phyloP scores from a whole-genome alignment of 208 protist genomes.

The Leishmania amazonensis region DNA sequence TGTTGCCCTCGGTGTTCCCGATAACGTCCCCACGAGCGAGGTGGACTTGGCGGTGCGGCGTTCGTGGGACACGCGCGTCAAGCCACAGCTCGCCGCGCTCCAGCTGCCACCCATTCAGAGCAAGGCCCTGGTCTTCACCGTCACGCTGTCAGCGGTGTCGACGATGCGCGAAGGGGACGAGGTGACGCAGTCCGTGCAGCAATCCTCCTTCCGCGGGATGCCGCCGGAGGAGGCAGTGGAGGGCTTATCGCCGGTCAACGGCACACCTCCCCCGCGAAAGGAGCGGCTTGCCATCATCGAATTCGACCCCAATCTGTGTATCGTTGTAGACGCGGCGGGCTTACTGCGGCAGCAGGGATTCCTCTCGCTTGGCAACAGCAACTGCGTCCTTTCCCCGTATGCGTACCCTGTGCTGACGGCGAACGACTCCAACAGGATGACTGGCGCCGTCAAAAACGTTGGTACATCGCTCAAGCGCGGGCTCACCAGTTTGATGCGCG shows the following conservation, averaged over 20 bases:
- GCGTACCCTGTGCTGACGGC: conserved; percentile 52
- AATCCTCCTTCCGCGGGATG: conserved; percentile 14
- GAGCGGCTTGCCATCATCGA: conserved; percentile 65
- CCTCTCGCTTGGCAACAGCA: conserved; percentile 40
- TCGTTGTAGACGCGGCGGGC: conserved; percentile 38
- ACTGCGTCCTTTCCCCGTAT: conserved; percentile 59
- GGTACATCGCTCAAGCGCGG: conserved; percentile 65
- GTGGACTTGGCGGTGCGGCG: conserved; percentile 46
- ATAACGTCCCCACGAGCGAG: conserved; percentile 24
- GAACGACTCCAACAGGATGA: conserved; percentile 29
- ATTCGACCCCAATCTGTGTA: conserved; percentile 61
- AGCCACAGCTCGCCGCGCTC: conserved; percentile 23
- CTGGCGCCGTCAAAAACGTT: conserved; percentile 54
- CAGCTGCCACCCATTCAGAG: conserved; percentile 43
- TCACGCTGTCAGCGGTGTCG: conserved; percentile 30
- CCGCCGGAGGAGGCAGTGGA: conserved; percentile 15
- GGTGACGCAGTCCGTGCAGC: conserved; percentile 19
- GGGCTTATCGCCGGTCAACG: conserved; percentile 23
- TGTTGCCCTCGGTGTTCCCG: conserved; percentile 50
- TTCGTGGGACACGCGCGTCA: conserved; percentile 54
- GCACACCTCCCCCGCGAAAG: conserved; percentile 14
- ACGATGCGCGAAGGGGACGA: conserved; percentile 23
- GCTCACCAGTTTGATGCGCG: conserved; percentile 73
- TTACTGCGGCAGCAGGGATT: conserved; percentile 45
- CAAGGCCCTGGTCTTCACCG: conserved; percentile 53